A percentile compares a stretch with the other conserved stretches of the same genome.
phyloP scores from a whole-genome alignment of 1,139 yeast species.

The Maudiozyma humilis region DNA sequence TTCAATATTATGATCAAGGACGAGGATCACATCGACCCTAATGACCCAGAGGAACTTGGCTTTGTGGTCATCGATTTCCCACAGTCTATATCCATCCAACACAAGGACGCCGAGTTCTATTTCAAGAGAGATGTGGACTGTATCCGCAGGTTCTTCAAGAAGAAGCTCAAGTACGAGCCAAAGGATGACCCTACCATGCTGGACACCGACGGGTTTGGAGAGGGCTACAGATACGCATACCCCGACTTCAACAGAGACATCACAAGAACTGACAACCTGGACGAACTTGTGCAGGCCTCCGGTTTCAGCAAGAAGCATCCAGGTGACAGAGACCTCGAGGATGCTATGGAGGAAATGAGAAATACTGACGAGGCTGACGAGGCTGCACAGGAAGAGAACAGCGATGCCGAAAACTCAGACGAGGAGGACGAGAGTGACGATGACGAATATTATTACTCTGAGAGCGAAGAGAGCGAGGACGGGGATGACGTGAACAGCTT shows the following conservation, averaged over 20 bases:
- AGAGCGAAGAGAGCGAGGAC: slow-evolving; percentile 29
- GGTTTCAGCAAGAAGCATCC: slow-evolving; percentile 75
- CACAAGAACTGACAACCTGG: slow-evolving; percentile 57
- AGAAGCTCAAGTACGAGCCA: slow-evolving; percentile 69
- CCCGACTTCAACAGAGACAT: slow-evolving; percentile 79
- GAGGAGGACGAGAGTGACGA: slow-evolving; percentile 28
- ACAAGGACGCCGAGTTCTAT: slow-evolving; percentile 76
- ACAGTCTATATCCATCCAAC: slow-evolving; percentile 91
- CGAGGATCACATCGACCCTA: slow-evolving; percentile 48
- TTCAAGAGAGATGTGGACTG: slow-evolving; percentile 92
- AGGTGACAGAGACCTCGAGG: slow-evolving; percentile 59
- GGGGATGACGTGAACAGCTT: slow-evolving; percentile 33
- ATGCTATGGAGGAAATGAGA: slow-evolving; percentile 63
- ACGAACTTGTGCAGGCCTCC: slow-evolving; percentile 80
- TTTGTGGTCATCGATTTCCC: slow-evolving; percentile 96
- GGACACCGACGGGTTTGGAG: slow-evolving; percentile 73
- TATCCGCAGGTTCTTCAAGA: slow-evolving; percentile 70
- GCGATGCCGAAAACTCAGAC: slow-evolving; percentile 21
- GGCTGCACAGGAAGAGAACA: slow-evolving; percentile 23
- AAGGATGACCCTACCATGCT: slow-evolving; percentile 55
- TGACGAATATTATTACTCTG: slow-evolving; percentile 28
- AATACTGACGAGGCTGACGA: slow-evolving; percentile 29
- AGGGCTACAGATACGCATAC: slow-evolving; percentile 66
- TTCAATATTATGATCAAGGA: slow-evolving; percentile 84
- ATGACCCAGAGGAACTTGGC: slow-evolving; percentile 49